Evolutionary conservation across 2,329 filamentous ascomycete genomes (phyloP), one percentile per base, ranked within the genome.

Genomic region (Trichoderma cornu-damae): DNA sequence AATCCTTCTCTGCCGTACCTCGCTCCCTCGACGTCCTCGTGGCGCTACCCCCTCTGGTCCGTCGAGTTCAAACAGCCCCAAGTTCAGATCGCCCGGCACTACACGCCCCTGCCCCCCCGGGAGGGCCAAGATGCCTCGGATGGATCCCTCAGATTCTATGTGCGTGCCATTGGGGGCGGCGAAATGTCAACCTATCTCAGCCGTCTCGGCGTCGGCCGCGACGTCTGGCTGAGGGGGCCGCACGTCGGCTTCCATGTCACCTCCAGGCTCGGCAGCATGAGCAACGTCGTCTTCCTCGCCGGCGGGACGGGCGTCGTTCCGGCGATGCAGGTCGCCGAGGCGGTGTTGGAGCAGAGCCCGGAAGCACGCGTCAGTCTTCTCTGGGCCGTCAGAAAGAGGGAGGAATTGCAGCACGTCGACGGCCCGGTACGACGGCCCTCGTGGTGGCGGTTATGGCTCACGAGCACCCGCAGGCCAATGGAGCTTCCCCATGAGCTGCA

Each of bases 51-150:
- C 4, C 79, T 95, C 40, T 96, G 90, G 88, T 91, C 87, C 61
- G 87, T 97, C 32, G 88, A 96, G 75, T 85, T 96, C 68, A 96
- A 96, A 74, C 94, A 97, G 74, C 94, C 94, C 2, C 86, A 96
- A 70, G 75, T 97, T 58, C 92, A 96, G 73, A 96, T 99, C 64
- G 89, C 90, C 42, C 78, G 94, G 61, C 86, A 90, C 58, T 99
- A 99, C 72, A 97, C 94, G 3, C 91, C 93, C 0, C 76, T 99
- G 0, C 93, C 90, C 0, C 80, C 84, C 0, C 24, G 63, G 0
- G 52, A 60, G 0, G 63, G 51, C 4, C 64, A 68, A 12, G 66
- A 70, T 2, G 65, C 64, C 1, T 64, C 69, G n/a, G 65, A 67
- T 32, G 73, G 77, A 38, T 69, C 75, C 2, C 66, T 96, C 55